Conservation (phyloP, 148 eudicot species). For the Cornus controversa region DNA sequence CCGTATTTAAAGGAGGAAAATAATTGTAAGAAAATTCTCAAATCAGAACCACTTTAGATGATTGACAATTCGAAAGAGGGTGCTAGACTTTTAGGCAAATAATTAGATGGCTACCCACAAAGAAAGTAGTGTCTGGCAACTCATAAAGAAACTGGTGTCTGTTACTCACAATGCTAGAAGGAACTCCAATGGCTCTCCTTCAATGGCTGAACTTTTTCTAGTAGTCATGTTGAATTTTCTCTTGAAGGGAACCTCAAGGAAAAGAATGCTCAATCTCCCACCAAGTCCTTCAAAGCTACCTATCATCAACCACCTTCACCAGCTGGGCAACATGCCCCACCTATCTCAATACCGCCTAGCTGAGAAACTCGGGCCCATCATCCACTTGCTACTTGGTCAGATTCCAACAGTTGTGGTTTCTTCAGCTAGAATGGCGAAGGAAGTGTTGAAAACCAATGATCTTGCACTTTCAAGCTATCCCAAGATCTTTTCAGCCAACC, state of each 20-base stretch:
- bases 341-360: conserved; percentile 22
- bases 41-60: too few relatives aligned
- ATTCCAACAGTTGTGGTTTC: conserved; percentile 9
- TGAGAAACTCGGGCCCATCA: conserved; percentile 24
- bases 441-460: conserved; percentile 27
- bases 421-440: conserved; percentile 15
- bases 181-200: conserved; percentile 1
- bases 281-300: conserved; percentile 37
- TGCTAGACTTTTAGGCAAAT: too few relatives aligned
- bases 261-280: conserved; percentile 1
- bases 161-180: neutral
- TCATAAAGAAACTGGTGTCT: neutral
- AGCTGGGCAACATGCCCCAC: conserved; percentile 21
- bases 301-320: conserved; percentile 36
- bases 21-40: too few relatives aligned
- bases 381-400: conserved; percentile 32
- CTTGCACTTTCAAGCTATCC: conserved; percentile 15
- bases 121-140: neutral
- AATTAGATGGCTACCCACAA: neutral
- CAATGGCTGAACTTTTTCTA: neutral
- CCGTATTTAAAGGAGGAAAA: too few relatives aligned
- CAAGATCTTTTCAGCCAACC: neutral
- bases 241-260: too few relatives aligned
- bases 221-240: neutral
- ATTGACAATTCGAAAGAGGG: too few relatives aligned